Evolutionary conservation across 768 basidiomycete species (phyloP).

Genomic region (Floccularia luteovirens): DNA sequence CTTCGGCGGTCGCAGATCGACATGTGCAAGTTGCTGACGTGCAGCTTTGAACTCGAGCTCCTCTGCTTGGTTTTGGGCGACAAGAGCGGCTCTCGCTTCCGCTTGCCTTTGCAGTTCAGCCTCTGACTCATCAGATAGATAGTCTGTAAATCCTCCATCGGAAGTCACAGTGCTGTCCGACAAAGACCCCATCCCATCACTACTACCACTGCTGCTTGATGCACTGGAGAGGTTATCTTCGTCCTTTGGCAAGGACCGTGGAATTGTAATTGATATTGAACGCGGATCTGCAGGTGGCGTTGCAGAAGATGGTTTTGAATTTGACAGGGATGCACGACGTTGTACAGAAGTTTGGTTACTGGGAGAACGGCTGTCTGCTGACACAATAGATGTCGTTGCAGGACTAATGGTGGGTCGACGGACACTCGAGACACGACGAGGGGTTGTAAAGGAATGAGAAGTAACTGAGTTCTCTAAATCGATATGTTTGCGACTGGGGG

Average conservation of each 20-base stretch:
- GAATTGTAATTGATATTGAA: conserved; percentile 16
- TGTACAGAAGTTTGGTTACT: conserved; percentile 11
- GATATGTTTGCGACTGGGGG: conserved; percentile 50
- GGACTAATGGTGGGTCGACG: conserved; percentile 38
- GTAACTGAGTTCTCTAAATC: conserved; percentile 45
- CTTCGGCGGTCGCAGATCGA: conserved; percentile 72
- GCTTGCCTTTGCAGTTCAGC: conserved; percentile 83
- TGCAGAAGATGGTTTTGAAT: background rate
- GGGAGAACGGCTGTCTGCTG: conserved; percentile 23
- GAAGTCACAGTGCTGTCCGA: conserved; percentile 77
- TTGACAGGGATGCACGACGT: conserved; percentile 15
- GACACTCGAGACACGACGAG: conserved; percentile 34
- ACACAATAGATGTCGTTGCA: conserved; percentile 28
- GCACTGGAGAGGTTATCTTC: conserved; percentile 32
- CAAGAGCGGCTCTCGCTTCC: conserved; percentile 66
- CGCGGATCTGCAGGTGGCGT: conserved; percentile 14
- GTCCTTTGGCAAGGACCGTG: conserved; percentile 24
- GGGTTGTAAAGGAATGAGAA: no score
- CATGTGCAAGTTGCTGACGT: conserved; percentile 66
- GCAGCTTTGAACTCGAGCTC: conserved; percentile 79
- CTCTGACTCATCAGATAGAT: conserved; percentile 89
- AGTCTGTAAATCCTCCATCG: conserved; percentile 85
- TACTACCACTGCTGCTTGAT: conserved; percentile 56
- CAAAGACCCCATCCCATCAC: conserved; percentile 54
- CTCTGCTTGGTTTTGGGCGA: conserved; percentile 76